Percentiles rank a stretch among this genome's conserved stretches.
These are phyloP conservation scores for Microsporum canis DNA, from an alignment of 2,329 filamentous ascomycete genomes.

Conservation along the genomic window DNA sequence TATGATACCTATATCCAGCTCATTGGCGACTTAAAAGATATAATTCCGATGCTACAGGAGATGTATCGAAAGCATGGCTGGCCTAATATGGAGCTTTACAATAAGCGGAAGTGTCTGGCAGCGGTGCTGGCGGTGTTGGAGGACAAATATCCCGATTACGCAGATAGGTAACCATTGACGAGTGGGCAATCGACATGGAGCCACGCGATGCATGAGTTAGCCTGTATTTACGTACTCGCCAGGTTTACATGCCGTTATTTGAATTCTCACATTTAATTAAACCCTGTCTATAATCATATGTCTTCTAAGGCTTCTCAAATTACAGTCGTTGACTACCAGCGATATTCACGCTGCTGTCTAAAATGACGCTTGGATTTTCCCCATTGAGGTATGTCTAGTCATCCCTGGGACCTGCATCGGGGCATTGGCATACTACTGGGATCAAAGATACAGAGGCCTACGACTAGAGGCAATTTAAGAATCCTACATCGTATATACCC, in stretches of 20 bases:
- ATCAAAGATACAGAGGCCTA: no score
- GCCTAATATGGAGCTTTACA: slow-evolving; percentile 22
- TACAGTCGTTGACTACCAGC: no score
- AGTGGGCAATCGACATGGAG: background rate
- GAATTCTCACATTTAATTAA: no score
- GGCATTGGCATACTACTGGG: no score
- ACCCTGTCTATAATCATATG: no score
- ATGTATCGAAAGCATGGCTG: slow-evolving; percentile 26
- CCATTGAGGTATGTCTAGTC: no score
- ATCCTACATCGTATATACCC: no score
- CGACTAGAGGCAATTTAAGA: no score
- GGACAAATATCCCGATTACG: slow-evolving; percentile 15
- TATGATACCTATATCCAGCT: slow-evolving; percentile 10
- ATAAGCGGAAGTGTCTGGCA: slow-evolving; percentile 20
- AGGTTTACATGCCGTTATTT: background rate
- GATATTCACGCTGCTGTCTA: no score
- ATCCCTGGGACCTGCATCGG: no score
- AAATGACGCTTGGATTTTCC: no score
- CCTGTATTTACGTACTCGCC: background rate
- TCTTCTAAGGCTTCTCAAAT: no score
- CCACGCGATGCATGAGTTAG: background rate
- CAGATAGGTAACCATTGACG: slow-evolving; percentile 11
- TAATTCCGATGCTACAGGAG: slow-evolving; percentile 15
- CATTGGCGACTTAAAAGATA: background rate
- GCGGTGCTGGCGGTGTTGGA: slow-evolving; percentile 14